These are phyloP conservation scores for Neofusicoccum laricinum DNA, from an alignment of 2,329 filamentous ascomycete genomes.

Conservation along the genomic window DNA sequence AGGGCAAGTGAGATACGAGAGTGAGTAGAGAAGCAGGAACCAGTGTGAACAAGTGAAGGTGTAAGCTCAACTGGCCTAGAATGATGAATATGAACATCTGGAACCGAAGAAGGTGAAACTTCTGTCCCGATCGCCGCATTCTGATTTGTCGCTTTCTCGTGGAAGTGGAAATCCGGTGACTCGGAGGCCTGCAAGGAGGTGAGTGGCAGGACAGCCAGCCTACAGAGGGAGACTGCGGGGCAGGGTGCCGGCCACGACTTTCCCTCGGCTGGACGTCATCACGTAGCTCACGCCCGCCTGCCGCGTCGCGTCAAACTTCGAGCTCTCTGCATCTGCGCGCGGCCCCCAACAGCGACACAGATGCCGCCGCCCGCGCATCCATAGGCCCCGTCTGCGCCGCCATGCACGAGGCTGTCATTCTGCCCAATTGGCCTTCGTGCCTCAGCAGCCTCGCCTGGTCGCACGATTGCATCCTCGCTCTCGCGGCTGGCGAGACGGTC, in stretches of 20 bases:
- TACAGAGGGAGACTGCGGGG: too few relatives aligned
- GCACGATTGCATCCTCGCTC: slow-evolving; percentile 55
- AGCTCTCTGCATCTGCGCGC: background rate
- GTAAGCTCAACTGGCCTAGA: too few relatives aligned
- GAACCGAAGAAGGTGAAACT: too few relatives aligned
- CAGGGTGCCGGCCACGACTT: background rate
- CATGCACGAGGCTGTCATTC: slow-evolving; percentile 35
- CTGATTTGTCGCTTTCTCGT: too few relatives aligned
- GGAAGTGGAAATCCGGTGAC: too few relatives aligned
- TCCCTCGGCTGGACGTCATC: background rate
- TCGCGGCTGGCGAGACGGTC: slow-evolving; percentile 55
- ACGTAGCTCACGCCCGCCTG: background rate
- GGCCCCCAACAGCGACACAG: background rate
- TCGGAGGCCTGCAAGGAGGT: too few relatives aligned
- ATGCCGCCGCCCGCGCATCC: background rate
- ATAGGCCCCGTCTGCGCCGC: background rate
- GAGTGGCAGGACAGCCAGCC: too few relatives aligned
- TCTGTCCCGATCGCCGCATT: too few relatives aligned
- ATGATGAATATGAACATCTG: too few relatives aligned
- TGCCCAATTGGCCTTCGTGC: slow-evolving; percentile 49
- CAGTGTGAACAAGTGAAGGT: too few relatives aligned
- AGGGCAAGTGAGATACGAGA: background rate
- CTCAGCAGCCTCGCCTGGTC: slow-evolving; percentile 58
- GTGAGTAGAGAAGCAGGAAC: too few relatives aligned
- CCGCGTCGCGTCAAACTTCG: slow-evolving; percentile 5